Base-by-base conservation (phyloP, 345 rosid genomes). In the Boechera stricta region DNA sequence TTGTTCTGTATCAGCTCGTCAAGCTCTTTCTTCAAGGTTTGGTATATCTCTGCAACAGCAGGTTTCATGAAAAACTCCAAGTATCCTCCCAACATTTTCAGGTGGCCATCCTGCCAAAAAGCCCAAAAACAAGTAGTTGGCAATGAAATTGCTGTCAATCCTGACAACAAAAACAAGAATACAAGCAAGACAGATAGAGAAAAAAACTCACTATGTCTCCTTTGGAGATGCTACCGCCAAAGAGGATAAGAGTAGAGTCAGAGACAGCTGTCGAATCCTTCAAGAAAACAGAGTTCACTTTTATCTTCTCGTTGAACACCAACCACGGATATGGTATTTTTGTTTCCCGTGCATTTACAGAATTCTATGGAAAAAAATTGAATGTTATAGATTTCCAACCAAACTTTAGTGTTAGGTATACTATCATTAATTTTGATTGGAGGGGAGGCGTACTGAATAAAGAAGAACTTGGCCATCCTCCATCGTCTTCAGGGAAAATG, bases 381-480 rank as follows among this genome's bases (percentile, higher is more conserved):
- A 45, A 52, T 24, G 38, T 42, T 10, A 32, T 26, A 73, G 60
- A 15, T 48, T 35, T 73, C 67, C 73, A 71, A 72, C 52, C 53
- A 55, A 67, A 71, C 55, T 70, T 53, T 57, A 13, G 5, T 29
- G 61, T 64, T 7, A 56, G 18, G 45, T 47, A 45, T 18, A 64
- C 3, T 1, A 61, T 52, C 31, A 53, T 61, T 58, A 35, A 68
- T n/a, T 51, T 38, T 60, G 5, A 67, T 7, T 61, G 57, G 42
- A 67, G 29, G 29, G 57, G 53, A n/a, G 10, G 80, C 97, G 78
- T 83, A 92, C 98, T 15, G 95, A 88, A 74, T 87, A 68, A 32
- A 94, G 86, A 82, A 90, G 93, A 74, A 92, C 98, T 68, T 78
- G 89, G 39, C 97, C 98, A 35, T 94, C 97, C 84, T 94, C 98